Evolutionary conservation across 2,329 filamentous ascomycete genomes (phyloP).

Genomic region (Aspergillus ochraceus): DNA sequence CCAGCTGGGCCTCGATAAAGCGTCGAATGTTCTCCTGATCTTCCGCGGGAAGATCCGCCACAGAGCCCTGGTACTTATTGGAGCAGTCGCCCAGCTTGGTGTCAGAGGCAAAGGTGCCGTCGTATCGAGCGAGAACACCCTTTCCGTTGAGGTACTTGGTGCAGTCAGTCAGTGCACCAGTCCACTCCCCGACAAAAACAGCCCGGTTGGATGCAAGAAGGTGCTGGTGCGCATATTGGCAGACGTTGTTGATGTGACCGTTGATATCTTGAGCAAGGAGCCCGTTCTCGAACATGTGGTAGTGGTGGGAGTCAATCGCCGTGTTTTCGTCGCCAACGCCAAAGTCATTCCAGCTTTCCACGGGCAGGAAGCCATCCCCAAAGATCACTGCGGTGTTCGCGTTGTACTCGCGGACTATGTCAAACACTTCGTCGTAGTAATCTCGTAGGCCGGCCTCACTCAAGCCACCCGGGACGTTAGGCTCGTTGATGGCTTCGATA

Average conservation of each 20-base stretch:
- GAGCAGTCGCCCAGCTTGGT: constrained; percentile 56
- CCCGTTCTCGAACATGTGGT: constrained; percentile 60
- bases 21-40: constrained; percentile 41
- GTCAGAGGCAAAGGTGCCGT: constrained; percentile 53
- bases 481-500: constrained; percentile 49
- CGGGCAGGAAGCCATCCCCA: constrained; percentile 48
- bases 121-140: constrained; percentile 59
- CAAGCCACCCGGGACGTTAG: constrained; percentile 40
- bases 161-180: constrained; percentile 64
- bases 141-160: constrained; percentile 57
- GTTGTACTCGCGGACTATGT: constrained; percentile 46
- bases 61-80: constrained; percentile 50
- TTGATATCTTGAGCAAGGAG: constrained; percentile 52
- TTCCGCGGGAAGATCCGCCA: constrained; percentile 41
- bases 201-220: constrained; percentile 59
- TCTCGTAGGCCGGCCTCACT: constrained; percentile 48
- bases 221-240: constrained; percentile 53
- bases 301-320: constrained; percentile 68
- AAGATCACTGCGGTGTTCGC: constrained; percentile 55
- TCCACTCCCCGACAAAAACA: constrained; percentile 70
- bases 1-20: constrained; percentile 49
- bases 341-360: constrained; percentile 62
- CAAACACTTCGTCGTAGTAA: constrained; percentile 58
- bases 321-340: constrained; percentile 55
- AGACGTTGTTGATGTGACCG: constrained; percentile 58